Conservation (phyloP, 2,329 filamentous ascomycete genomes). For the Byssoonygena ceratinophila region DNA sequence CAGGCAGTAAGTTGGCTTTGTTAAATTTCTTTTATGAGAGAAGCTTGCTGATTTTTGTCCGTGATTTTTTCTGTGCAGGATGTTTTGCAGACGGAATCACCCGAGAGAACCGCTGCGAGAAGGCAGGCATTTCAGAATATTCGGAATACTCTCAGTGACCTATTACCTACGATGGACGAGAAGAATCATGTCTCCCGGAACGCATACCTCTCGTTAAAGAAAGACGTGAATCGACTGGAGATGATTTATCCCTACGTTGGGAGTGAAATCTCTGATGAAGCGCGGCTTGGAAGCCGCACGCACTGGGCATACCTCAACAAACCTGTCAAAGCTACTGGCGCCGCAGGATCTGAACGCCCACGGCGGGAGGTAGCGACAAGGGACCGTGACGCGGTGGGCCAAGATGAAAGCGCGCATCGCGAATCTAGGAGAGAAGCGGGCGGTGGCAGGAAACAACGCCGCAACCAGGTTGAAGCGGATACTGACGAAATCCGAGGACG, state of each 20-base stretch:
- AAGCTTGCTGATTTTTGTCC: background rate
- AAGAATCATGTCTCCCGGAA: constrained; percentile 95
- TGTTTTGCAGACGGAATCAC: constrained; percentile 21
- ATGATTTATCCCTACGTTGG: constrained; percentile 79
- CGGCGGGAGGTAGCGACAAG: constrained; percentile 67
- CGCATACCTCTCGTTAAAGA: constrained; percentile 77
- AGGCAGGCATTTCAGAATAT: constrained; percentile 69
- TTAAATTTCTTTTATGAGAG: constrained; percentile 6
- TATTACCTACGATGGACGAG: constrained; percentile 86
- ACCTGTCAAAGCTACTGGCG: constrained; percentile 45
- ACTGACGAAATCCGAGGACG: constrained; percentile 53
- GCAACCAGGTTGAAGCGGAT: constrained; percentile 67
- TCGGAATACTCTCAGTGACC: constrained; percentile 65
- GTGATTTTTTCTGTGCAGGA: background rate
- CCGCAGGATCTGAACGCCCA: constrained; percentile 59
- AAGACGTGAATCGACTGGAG: constrained; percentile 74
- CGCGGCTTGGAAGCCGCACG: constrained; percentile 77
- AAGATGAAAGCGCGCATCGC: constrained; percentile 49
- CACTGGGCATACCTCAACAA: constrained; percentile 95
- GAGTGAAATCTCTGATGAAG: constrained; percentile 84
- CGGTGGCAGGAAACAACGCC: constrained; percentile 62
- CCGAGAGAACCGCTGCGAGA: constrained; percentile 29
- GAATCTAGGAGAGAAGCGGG: constrained; percentile 78
- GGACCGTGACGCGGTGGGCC: constrained; percentile 62
- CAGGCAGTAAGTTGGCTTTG: constrained; percentile 10